These are phyloP conservation scores for Plantago ovata DNA, from an alignment of 257 asterid genomes.

Conservation along the genomic window DNA sequence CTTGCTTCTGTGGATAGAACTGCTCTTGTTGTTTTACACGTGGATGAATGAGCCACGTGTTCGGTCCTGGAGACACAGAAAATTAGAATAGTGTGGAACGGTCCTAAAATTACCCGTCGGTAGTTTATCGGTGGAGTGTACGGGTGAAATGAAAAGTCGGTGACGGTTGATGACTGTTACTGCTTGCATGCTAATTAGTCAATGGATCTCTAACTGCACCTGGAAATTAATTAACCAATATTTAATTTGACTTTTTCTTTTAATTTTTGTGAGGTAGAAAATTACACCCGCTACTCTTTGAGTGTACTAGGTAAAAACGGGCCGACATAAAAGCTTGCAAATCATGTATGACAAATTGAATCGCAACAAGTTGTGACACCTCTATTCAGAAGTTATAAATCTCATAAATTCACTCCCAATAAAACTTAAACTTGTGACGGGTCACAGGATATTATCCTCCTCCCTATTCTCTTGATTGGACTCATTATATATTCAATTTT, in stretches of 20 bases:
- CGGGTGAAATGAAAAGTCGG: background rate
- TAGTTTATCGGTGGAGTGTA: background rate
- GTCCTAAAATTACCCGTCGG: background rate
- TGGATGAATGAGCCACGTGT: background rate
- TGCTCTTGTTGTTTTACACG: background rate
- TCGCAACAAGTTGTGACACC: too few species aligned
- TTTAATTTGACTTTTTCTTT: background rate
- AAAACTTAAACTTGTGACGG: too few species aligned
- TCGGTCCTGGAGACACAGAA: background rate
- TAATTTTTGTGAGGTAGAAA: too few species aligned
- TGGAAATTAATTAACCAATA: background rate
- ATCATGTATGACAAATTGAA: too few species aligned
- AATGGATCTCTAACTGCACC: background rate
- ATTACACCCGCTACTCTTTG: too few species aligned
- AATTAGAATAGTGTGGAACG: background rate
- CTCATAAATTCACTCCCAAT: too few species aligned
- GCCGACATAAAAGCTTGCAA: too few species aligned
- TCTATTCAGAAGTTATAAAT: too few species aligned
- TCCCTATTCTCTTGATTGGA: too few species aligned
- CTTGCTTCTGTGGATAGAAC: background rate
- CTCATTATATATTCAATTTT: too few species aligned
- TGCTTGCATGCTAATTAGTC: background rate
- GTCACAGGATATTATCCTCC: too few species aligned
- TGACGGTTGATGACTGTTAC: background rate
- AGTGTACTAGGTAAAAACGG: too few species aligned